Evolutionary conservation across 2,329 filamentous ascomycete species (phyloP).

Genomic region (Cladosporium phlei): DNA sequence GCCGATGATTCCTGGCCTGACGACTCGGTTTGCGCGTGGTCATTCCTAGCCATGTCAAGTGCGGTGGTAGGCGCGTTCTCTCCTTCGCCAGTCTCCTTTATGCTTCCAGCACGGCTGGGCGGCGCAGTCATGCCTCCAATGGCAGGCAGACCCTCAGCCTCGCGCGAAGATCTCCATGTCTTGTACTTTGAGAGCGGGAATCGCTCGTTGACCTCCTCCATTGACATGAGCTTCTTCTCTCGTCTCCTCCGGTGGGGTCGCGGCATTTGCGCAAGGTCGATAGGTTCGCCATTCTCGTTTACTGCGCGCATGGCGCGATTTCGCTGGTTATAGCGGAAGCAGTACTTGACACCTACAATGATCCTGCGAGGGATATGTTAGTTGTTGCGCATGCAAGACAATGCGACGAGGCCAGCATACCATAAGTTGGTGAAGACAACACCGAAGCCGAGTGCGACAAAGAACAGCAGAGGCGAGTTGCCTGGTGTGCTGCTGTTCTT

Average conservation of each 20-base stretch:
- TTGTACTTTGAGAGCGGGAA: constrained; percentile 98
- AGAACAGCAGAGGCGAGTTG: constrained; percentile 77
- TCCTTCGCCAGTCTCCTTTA: constrained; percentile 46
- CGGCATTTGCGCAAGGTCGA: constrained; percentile 81
- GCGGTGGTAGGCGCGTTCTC: constrained; percentile 29
- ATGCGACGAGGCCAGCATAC: constrained; percentile 55
- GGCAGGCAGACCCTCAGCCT: constrained; percentile 76
- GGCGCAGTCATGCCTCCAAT: constrained; percentile 76
- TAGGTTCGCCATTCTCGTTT: constrained; percentile 75
- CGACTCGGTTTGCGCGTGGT: constrained; percentile 45
- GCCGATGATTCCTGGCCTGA: constrained; percentile 15
- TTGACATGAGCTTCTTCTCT: constrained; percentile 98
- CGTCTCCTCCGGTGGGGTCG: constrained; percentile 77
- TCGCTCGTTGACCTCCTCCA: constrained; percentile 97
- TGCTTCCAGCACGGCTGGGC: constrained; percentile 66
- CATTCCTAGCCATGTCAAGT: constrained; percentile 37
- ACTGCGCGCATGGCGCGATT: constrained; percentile 72
- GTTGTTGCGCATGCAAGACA: not conserved
- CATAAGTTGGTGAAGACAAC: constrained; percentile 98
- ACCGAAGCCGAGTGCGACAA: constrained; percentile 91
- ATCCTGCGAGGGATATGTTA: constrained; percentile 61
- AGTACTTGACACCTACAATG: constrained; percentile 98
- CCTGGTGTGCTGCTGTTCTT: constrained; percentile 48
- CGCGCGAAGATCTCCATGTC: constrained; percentile 79
- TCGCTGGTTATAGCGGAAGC: constrained; percentile 94